phyloP scores from a whole-genome alignment of 2,329 filamentous ascomycete genomes.

The Fusarium pseudonygamai region DNA sequence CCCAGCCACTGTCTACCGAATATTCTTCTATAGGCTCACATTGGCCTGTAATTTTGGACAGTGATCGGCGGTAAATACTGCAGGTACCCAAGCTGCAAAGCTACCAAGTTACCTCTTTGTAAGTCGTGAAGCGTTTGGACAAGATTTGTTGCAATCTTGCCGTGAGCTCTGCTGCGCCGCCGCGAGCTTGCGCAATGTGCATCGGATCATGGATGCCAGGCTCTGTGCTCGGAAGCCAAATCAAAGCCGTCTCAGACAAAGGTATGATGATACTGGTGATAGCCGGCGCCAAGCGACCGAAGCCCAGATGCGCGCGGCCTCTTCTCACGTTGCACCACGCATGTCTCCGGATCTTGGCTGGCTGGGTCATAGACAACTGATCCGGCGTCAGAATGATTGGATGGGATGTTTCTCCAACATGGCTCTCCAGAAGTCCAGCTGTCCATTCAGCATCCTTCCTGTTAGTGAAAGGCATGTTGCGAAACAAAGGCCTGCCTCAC shows the following conservation, averaged over 20 bases:
- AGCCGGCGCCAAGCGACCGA: conserved; percentile 28
- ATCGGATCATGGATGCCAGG: background rate
- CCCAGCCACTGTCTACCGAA: conserved; percentile 30
- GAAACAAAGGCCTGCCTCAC: conserved; percentile 26
- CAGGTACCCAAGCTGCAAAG: conserved; percentile 13
- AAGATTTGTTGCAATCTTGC: conserved; percentile 1
- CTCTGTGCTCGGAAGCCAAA: conserved; percentile 7
- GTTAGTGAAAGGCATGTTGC: conserved; percentile 4
- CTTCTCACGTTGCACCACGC: conserved; percentile 36
- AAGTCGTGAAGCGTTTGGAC: background rate
- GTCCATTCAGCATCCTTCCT: conserved; percentile 5
- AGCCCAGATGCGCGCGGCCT: conserved; percentile 24
- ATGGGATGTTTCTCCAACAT: background rate
- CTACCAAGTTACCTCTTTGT: background rate
- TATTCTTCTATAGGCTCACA: conserved; percentile 17
- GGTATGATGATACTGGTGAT: conserved; percentile 26
- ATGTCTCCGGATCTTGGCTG: conserved; percentile 37
- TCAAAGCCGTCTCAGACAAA: conserved; percentile 15
- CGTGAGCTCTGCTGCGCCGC: background rate
- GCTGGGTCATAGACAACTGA: conserved; percentile 34
- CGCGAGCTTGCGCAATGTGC: background rate
- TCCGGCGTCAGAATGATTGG: conserved; percentile 32
- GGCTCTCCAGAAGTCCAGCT: conserved; percentile 2
- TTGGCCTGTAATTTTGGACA: background rate
- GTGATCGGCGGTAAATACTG: conserved; percentile 25